These are phyloP conservation scores for Urochloa ruziziensis DNA, from an alignment of 176 grass and related monocot species.

Conservation along the genomic window DNA sequence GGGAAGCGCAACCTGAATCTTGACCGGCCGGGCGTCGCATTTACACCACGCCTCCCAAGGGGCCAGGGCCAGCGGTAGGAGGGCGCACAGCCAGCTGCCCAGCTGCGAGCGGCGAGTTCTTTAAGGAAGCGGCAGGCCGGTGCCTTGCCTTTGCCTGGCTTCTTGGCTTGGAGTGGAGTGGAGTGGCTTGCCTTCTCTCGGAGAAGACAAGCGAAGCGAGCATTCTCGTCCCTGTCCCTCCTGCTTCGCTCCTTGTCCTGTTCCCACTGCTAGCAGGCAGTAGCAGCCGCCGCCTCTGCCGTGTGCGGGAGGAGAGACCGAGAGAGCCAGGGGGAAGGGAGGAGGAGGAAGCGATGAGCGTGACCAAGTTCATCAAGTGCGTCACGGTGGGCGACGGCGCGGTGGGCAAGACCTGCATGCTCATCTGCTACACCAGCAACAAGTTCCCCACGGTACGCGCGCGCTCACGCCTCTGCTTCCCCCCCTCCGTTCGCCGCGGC, in stretches of 20 bases:
- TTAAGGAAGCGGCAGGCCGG: slow-evolving; percentile 22
- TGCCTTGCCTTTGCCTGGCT: not conserved
- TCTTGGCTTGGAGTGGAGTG: not conserved
- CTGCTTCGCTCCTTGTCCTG: not conserved
- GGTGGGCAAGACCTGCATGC: slow-evolving; percentile 99
- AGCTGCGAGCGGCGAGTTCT: slow-evolving; percentile 34
- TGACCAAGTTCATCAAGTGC: slow-evolving; percentile 99
- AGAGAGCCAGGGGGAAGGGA: not conserved
- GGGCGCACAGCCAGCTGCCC: not conserved
- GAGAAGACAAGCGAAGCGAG: not conserved
- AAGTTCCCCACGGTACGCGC: slow-evolving; percentile 84
- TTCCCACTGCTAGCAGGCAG: not conserved
- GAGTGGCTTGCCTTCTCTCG: slow-evolving; percentile 20
- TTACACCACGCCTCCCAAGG: slow-evolving; percentile 35
- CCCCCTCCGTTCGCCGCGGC: too few relatives aligned
- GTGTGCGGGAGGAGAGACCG: not conserved
- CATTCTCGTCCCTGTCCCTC: not conserved
- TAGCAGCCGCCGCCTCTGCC: not conserved
- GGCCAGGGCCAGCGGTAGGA: slow-evolving; percentile 20
- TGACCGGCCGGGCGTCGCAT: slow-evolving; percentile 11
- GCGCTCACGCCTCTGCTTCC: too few relatives aligned
- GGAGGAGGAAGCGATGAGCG: slow-evolving; percentile 60
- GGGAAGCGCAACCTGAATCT: not conserved
- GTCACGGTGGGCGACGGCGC: slow-evolving; percentile 98
- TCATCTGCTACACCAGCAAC: slow-evolving; percentile 99